phyloP scores from a whole-genome alignment of 805 yeast genomes.

The Candida maltosa region DNA sequence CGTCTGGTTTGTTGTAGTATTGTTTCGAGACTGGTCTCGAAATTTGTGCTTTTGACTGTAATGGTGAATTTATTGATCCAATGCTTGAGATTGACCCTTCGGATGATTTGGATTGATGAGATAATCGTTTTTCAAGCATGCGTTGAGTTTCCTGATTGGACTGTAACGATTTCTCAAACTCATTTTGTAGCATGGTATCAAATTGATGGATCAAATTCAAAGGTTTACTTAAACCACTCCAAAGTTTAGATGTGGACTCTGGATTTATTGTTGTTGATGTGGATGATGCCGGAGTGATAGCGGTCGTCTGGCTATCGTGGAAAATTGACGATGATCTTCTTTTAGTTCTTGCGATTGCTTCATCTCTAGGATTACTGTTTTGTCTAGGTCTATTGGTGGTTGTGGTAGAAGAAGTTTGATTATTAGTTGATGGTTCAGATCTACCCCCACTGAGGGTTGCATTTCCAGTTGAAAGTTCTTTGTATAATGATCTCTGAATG shows the following conservation, averaged over 20 bases:
- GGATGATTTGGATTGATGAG: constrained; percentile 13
- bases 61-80: constrained; percentile 23
- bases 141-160: background rate
- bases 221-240: constrained; percentile 47
- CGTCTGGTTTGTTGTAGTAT: constrained; percentile 9
- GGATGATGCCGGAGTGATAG: background rate
- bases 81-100: constrained; percentile 24
- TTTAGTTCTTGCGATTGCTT: constrained; percentile 26
- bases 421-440: too few relatives aligned
- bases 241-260: constrained; percentile 16
- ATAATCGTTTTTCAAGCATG: background rate
- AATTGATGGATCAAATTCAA: constrained; percentile 62
- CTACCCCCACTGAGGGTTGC: constrained; percentile 3
- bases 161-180: constrained; percentile 50
- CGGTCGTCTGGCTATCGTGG: background rate
- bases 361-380: constrained; percentile 23
- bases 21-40: background rate
- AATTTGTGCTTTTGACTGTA: constrained; percentile 20
- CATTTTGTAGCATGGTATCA: constrained; percentile 63
- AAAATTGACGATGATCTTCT: constrained; percentile 14
- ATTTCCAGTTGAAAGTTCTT: constrained; percentile 30
- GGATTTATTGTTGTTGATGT: constrained; percentile 1
- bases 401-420: background rate
- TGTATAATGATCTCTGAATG: constrained; percentile 45
- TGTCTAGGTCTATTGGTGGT: constrained; percentile 13